Base-by-base conservation (phyloP, 495 filamentous ascomycete species). In the Tuber aestivum region DNA sequence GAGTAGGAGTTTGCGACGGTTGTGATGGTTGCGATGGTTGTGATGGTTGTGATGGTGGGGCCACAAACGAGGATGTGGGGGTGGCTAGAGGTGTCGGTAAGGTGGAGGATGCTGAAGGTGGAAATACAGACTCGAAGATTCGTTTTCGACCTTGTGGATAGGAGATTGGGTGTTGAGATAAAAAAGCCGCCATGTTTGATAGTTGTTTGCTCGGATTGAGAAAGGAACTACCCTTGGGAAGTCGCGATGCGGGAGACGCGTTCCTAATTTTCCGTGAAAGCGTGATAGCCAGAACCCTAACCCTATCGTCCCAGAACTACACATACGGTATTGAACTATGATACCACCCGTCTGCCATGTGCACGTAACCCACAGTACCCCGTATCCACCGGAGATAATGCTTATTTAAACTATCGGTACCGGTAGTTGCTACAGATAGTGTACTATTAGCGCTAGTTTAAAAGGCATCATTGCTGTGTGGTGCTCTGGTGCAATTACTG, bases 81-180 rank as follows among this genome's bases (percentile, higher is more conserved):
- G 79, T 72, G 32, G 74, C 45, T 42, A 76, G 70, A 21, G 77
- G 76, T 41, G 80, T 77, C 16, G 80, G 80, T 42, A 79, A 72
- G 23, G 77, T 71, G 20, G 73, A 65, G 20, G 81, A 79, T 38
- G 76, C 73, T 10, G 75, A 79, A 21, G 80, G 80, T 2, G 80
- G 81, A 69, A 82, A 82, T 69, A 82, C 81, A 23, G 81, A 82
- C 56, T 79, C 73, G 23, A 82, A 82, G 42, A 82, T 79, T 10
- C 45, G 75, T n/a, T 75, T 68, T n/a, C 80, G 76, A 3, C 74
- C 73, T 27, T 76, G 70, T 23, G 77, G 27, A 69, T 71, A 76
- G 35, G 78, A 45, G 18, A 76, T 69, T 27, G 71, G 77, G 38
- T 80, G 74, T 3, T 72, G 42, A 32, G 73, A 69, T 41, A 80